These are phyloP conservation scores for Esteya vermicola DNA, from an alignment of 2,329 filamentous ascomycete genomes.

Conservation along the genomic window DNA sequence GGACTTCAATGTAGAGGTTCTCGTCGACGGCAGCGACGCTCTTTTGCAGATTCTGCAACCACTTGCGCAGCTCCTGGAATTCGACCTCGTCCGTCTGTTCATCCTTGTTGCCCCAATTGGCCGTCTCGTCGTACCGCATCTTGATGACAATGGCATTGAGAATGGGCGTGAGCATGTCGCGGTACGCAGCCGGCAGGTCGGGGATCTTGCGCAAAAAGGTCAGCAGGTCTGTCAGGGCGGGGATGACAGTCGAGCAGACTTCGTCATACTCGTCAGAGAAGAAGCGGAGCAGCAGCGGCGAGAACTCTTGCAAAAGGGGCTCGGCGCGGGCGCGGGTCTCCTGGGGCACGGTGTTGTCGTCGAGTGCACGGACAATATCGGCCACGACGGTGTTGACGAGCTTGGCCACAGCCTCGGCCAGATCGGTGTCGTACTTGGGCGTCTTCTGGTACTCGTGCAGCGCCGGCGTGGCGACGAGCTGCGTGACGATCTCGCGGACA, in stretches of 20 bases:
- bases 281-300: constrained; percentile 80
- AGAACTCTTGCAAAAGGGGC: constrained; percentile 66
- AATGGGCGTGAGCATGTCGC: constrained; percentile 73
- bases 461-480: constrained; percentile 72
- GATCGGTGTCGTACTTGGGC: constrained; percentile 82
- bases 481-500: constrained; percentile 68
- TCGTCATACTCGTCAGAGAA: constrained; percentile 98
- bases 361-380: constrained; percentile 77
- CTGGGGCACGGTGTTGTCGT: constrained; percentile 47
- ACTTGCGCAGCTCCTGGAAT: constrained; percentile 86
- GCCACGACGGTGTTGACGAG: constrained; percentile 81
- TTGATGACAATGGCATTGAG: constrained; percentile 86
- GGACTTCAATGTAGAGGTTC: constrained; percentile 69
- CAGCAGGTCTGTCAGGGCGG: constrained; percentile 81
- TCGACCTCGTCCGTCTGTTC: constrained; percentile 95
- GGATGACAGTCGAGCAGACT: constrained; percentile 90
- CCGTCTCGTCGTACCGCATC: constrained; percentile 95
- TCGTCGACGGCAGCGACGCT: constrained; percentile 84
- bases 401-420: constrained; percentile 89
- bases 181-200: constrained; percentile 58
- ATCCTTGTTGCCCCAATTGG: constrained; percentile 83
- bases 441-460: constrained; percentile 68
- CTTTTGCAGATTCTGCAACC: constrained; percentile 82
- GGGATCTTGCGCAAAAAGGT: constrained; percentile 77
- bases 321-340: constrained; percentile 62